Evolutionary conservation across 2,329 filamentous ascomycete species (phyloP).

Genomic region (Chrysosporium queenslandicum): DNA sequence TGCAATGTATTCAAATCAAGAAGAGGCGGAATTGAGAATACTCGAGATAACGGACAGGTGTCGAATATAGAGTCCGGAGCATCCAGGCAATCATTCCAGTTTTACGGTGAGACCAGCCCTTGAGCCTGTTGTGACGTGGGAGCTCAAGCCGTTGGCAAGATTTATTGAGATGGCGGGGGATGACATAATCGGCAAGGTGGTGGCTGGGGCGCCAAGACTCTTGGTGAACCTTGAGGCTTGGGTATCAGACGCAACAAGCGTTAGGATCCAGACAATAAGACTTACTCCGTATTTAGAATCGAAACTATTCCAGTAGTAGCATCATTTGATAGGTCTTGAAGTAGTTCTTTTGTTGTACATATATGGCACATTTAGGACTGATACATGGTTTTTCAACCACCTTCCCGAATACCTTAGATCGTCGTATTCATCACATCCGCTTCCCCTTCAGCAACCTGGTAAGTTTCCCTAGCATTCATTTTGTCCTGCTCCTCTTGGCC

Average conservation of each 20-base stretch:
- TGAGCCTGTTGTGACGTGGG: neutral
- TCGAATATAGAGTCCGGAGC: neutral
- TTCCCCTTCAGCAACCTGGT: conserved; percentile 37
- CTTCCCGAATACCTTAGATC: conserved; percentile 25
- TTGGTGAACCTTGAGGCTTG: too few relatives aligned
- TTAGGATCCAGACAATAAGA: too few relatives aligned
- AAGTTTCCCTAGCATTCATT: conserved; percentile 34
- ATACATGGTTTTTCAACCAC: neutral
- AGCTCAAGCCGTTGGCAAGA: neutral
- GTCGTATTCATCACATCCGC: conserved; percentile 41
- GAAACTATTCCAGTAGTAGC: neutral
- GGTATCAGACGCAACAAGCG: too few relatives aligned
- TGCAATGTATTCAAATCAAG: neutral
- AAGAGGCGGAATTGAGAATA: too few relatives aligned
- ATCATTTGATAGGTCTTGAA: neutral
- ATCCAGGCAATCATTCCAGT: neutral
- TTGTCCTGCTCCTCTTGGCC: conserved; percentile 35
- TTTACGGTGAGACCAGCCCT: neutral
- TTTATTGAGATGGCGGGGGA: conserved; percentile 16
- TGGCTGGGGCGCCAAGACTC: conserved; percentile 11
- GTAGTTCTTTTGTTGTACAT: neutral
- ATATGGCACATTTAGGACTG: neutral
- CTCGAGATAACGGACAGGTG: too few relatives aligned
- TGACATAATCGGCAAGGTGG: conserved; percentile 10
- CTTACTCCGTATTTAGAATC: too few relatives aligned